Conservation (phyloP, 805 yeast genomes). For the Starmera dryadoides region DNA sequence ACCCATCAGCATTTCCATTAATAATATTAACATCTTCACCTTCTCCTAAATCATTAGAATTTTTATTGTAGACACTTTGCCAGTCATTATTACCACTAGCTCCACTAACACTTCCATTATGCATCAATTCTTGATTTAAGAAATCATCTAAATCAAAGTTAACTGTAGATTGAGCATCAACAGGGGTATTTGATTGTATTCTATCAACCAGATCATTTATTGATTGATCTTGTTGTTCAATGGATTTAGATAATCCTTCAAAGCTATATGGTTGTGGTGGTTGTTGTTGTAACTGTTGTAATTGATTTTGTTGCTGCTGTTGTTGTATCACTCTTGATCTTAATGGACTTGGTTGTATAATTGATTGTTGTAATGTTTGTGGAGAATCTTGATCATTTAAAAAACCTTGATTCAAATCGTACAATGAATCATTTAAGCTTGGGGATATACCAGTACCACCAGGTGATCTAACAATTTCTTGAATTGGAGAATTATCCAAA, state of each 20-base stretch:
- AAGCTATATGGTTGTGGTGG: conserved; percentile 9
- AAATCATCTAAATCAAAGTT: conserved; percentile 19
- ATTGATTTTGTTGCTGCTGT: conserved; percentile 6
- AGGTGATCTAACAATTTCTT: conserved; percentile 16
- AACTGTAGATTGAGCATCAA: conserved; percentile 4
- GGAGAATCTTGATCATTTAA: too few species aligned
- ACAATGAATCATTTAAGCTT: neutral
- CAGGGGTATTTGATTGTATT: conserved; percentile 8
- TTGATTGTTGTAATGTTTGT: too few species aligned
- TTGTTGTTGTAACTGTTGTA: conserved; percentile 3
- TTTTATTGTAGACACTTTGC: too few species aligned
- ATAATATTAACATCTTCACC: neutral
- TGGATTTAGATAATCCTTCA: conserved; percentile 14
- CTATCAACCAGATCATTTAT: conserved; percentile 18
- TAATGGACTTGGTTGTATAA: neutral
- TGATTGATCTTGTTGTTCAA: conserved; percentile 19
- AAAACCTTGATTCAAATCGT: too few species aligned
- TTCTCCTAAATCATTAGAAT: too few species aligned
- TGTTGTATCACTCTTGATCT: neutral
- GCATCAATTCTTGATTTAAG: conserved; percentile 7
- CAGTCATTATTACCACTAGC: neutral
- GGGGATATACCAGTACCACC: neutral
- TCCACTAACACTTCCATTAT: neutral
- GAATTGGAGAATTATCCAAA: conserved; percentile 13
- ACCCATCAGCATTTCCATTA: neutral